phyloP scores from a whole-genome alignment of 352 stramenopile species.

The Phytophthora fragariae region DNA sequence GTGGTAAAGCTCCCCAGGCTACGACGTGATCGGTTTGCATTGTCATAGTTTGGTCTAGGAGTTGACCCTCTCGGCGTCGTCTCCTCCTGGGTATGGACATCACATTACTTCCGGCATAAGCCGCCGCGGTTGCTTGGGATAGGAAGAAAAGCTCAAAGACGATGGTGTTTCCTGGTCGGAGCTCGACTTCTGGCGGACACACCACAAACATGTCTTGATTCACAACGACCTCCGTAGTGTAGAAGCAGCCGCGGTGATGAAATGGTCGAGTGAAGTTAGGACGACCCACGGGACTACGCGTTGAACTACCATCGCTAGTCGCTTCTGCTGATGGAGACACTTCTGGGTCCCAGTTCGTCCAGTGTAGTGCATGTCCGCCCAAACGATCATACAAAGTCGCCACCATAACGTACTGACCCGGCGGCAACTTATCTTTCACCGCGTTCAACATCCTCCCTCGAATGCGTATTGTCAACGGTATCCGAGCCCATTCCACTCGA shows the following conservation, averaged over 20 bases:
- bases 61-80: too few relatives aligned
- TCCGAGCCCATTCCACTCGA: constrained; percentile 71
- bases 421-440: constrained; percentile 86
- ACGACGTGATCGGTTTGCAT: constrained; percentile 73
- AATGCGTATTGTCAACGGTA: constrained; percentile 83
- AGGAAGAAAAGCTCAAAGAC: constrained; percentile 65
- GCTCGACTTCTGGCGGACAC: constrained; percentile 63
- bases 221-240: constrained; percentile 80
- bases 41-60: constrained; percentile 24
- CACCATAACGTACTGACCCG: constrained; percentile 84
- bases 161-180: constrained; percentile 66
- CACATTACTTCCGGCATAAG: constrained; percentile 9
- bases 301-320: constrained; percentile 4
- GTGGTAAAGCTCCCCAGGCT: constrained; percentile 84
- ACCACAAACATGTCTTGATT: constrained; percentile 87
- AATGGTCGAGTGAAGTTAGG: constrained; percentile 81
- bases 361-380: constrained; percentile 80
- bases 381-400: constrained; percentile 88
- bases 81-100: constrained; percentile 15
- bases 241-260: constrained; percentile 83
- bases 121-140: constrained; percentile 19
- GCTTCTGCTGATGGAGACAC: constrained; percentile 12
- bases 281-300: constrained; percentile 15
- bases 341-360: constrained; percentile 73
- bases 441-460: constrained; percentile 68